phyloP scores from a whole-genome alignment of 1,284 basidiomycete genomes.

The Trichosporon ovoides region DNA sequence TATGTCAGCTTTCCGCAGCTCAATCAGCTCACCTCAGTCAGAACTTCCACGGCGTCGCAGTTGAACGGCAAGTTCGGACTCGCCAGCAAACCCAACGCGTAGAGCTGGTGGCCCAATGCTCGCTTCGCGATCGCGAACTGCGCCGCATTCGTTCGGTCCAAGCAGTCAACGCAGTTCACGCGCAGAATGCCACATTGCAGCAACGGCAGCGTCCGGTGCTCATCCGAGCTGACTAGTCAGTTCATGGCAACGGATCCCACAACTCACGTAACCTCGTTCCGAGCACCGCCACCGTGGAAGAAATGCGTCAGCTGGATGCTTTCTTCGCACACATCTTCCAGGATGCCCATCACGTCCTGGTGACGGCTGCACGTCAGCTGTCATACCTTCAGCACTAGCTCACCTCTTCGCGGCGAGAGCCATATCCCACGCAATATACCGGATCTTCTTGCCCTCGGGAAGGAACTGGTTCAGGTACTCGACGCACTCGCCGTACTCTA shows the following conservation, averaged over 20 bases:
- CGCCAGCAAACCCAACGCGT: slow-evolving; percentile 82
- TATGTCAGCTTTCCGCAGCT: not conserved
- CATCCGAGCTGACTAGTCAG: slow-evolving; percentile 29
- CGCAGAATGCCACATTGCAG: slow-evolving; percentile 88
- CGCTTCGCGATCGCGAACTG: slow-evolving; percentile 98
- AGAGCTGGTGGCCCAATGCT: slow-evolving; percentile 89
- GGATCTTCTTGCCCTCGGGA: slow-evolving; percentile 76
- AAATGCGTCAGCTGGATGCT: slow-evolving; percentile 86
- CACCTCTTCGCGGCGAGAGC: slow-evolving; percentile 70
- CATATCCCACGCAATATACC: slow-evolving; percentile 96
- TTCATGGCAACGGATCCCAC: not conserved
- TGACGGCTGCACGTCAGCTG: slow-evolving; percentile 60
- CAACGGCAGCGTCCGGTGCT: slow-evolving; percentile 64
- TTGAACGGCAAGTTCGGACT: slow-evolving; percentile 81
- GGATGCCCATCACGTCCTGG: slow-evolving; percentile 90
- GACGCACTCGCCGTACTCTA: slow-evolving; percentile 89
- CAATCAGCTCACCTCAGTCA: slow-evolving; percentile 75
- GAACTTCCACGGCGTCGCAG: slow-evolving; percentile 91
- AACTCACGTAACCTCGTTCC: slow-evolving; percentile 34
- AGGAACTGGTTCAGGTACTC: slow-evolving; percentile 93
- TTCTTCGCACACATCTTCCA: slow-evolving; percentile 94
- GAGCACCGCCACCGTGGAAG: slow-evolving; percentile 64
- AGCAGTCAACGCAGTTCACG: slow-evolving; percentile 91
- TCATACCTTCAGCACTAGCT: not conserved
- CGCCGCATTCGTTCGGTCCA: slow-evolving; percentile 95